These are phyloP conservation scores for Salvia sclarea DNA, from an alignment of 305 asterid genomes.

Conservation along the genomic window DNA sequence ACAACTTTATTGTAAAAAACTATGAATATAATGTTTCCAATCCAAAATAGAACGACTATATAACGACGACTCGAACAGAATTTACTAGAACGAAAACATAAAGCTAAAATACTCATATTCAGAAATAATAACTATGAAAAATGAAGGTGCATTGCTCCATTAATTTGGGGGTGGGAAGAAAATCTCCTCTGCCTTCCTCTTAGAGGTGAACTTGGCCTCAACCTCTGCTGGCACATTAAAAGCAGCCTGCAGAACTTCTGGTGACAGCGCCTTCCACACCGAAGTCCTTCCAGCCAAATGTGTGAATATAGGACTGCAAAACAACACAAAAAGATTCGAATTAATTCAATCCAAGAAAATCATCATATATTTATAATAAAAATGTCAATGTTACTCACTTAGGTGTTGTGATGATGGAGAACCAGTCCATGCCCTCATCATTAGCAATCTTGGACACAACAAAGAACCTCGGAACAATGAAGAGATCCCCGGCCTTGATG, in stretches of 20 bases:
- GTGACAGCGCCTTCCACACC: slow-evolving; percentile 53
- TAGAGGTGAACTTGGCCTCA: slow-evolving; percentile 44
- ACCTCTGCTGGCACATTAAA: slow-evolving; percentile 42
- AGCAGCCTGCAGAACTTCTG: slow-evolving; percentile 50
- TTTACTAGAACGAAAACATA: background rate
- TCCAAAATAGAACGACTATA: background rate
- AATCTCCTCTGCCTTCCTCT: slow-evolving; percentile 52
- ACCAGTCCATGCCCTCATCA: slow-evolving; percentile 85
- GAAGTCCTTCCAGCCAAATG: slow-evolving; percentile 56
- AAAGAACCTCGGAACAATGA: slow-evolving; percentile 82
- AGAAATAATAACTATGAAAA: background rate
- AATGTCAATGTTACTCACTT: slow-evolving; percentile 45
- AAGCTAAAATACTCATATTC: background rate
- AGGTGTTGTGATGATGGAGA: slow-evolving; percentile 92
- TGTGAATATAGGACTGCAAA: slow-evolving; percentile 50
- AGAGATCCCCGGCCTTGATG: slow-evolving; percentile 68
- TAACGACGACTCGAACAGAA: background rate
- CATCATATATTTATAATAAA: background rate
- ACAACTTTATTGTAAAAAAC: no score
- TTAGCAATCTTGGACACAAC: slow-evolving; percentile 84
- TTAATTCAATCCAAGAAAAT: background rate
- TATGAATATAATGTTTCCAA: background rate
- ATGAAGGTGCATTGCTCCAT: background rate
- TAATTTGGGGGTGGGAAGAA: slow-evolving; percentile 52
- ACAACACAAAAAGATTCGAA: background rate